These are phyloP conservation scores for Vigna mungo DNA, from an alignment of 306 rosid genomes.

Conservation along the genomic window DNA sequence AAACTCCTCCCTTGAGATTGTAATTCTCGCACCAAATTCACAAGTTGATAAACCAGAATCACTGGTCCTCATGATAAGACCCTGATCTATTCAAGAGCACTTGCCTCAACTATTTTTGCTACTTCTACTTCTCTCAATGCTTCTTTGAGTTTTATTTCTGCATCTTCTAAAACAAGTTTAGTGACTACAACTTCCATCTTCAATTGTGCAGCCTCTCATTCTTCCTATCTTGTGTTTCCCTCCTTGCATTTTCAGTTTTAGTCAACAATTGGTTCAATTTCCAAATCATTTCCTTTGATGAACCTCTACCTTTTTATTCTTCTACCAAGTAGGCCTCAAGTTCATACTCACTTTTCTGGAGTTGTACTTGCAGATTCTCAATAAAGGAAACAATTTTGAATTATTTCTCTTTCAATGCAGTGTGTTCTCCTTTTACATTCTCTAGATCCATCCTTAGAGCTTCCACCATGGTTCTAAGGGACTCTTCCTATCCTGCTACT, in stretches of 20 bases:
- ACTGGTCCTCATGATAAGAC: too few relatives aligned
- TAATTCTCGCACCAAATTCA: too few relatives aligned
- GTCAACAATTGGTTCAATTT: slow-evolving; percentile 56
- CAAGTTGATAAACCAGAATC: too few relatives aligned
- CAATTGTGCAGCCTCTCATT: slow-evolving; percentile 57
- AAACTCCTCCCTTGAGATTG: too few relatives aligned
- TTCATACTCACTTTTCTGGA: slow-evolving; percentile 61
- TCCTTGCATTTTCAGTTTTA: slow-evolving; percentile 59
- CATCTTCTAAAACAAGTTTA: slow-evolving; percentile 62
- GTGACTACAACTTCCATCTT: slow-evolving; percentile 69
- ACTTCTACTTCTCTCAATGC: slow-evolving; percentile 79
- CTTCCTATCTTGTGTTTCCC: slow-evolving; percentile 67
- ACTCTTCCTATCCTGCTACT: slow-evolving; percentile 69
- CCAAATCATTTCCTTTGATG: slow-evolving; percentile 65
- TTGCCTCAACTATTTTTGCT: slow-evolving; percentile 71
- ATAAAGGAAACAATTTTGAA: slow-evolving; percentile 70
- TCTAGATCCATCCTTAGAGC: slow-evolving; percentile 66
- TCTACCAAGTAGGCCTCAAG: slow-evolving; percentile 64
- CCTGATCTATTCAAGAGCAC: slow-evolving; percentile 71
- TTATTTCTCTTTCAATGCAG: slow-evolving; percentile 70
- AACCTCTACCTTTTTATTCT: slow-evolving; percentile 63
- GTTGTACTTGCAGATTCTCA: slow-evolving; percentile 63
- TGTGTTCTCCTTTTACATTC: slow-evolving; percentile 64
- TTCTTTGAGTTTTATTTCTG: slow-evolving; percentile 62
- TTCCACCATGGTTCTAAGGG: slow-evolving; percentile 59